A percentile compares a stretch with the other conserved stretches of the same genome.
These are phyloP conservation scores for Aspergillus amoenus DNA, from an alignment of 2,329 filamentous ascomycete genomes.

Conservation along the genomic window DNA sequence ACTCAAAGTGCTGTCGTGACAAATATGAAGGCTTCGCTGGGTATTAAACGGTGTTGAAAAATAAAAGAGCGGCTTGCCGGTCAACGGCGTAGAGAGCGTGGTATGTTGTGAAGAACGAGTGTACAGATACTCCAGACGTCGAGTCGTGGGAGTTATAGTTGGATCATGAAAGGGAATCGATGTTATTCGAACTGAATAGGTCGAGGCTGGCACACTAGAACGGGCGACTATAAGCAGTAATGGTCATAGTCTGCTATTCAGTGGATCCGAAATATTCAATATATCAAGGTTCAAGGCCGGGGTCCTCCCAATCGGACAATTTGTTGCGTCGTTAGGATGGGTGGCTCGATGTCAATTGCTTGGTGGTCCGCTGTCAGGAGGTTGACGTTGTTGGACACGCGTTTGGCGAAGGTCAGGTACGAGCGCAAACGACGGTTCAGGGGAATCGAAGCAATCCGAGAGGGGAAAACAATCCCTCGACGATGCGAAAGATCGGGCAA, in stretches of 20 bases:
- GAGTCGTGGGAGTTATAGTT: conserved; percentile 35
- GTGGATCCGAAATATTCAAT: conserved; percentile 14
- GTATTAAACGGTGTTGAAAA: conserved; percentile 2
- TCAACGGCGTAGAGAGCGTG: conserved; percentile 31
- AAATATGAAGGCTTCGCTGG: conserved; percentile 1
- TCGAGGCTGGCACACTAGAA: conserved; percentile 13
- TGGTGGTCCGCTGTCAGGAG: conserved; percentile 10
- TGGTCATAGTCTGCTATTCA: conserved; percentile 24
- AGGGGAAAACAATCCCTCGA: conserved; percentile 6
- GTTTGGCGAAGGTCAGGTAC: conserved; percentile 19
- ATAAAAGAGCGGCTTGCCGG: conserved; percentile 27
- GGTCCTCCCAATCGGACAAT: conserved; percentile 14
- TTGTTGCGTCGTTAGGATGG: conserved; percentile 10
- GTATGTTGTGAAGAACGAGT: conserved; percentile 23
- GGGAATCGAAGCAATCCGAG: conserved; percentile 7
- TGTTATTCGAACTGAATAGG: conserved; percentile 19
- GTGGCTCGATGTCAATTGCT: conserved; percentile 10
- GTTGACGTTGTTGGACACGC: conserved; percentile 21
- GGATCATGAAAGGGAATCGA: conserved; percentile 24
- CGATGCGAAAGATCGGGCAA: conserved; percentile 3
- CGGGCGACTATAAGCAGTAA: conserved; percentile 14
- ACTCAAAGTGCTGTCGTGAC: conserved; percentile 8
- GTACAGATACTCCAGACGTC: conserved; percentile 33
- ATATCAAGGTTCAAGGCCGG: conserved; percentile 10
- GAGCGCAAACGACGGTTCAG: conserved; percentile 15